Evolutionary conservation across 2,329 filamentous ascomycete genomes (phyloP).

Genomic region (Ophiostoma sp.): DNA sequence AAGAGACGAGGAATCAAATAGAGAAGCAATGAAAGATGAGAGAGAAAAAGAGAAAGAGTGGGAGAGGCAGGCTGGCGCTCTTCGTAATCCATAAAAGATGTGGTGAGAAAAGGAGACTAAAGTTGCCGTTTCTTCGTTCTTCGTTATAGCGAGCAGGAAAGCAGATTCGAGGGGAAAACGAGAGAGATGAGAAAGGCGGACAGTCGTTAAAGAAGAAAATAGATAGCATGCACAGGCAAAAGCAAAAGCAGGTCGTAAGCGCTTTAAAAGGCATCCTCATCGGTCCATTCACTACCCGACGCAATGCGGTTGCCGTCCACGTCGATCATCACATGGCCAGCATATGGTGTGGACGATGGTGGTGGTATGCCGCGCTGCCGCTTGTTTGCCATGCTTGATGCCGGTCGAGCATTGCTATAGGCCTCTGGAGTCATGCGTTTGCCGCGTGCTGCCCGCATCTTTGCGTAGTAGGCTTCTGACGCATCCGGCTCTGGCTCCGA

Average conservation of each 20-base stretch:
- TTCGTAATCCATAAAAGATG: not conserved
- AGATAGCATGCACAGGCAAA: not conserved
- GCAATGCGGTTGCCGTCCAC: constrained; percentile 62
- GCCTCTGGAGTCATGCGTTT: constrained; percentile 61
- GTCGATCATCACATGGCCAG: constrained; percentile 53
- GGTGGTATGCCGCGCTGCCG: constrained; percentile 56
- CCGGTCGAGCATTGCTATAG: constrained; percentile 7
- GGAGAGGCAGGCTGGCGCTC: not conserved
- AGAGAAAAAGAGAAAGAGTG: not conserved
- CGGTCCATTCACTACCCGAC: constrained; percentile 68
- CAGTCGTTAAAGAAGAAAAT: not conserved
- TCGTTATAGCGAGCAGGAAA: not conserved
- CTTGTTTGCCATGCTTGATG: constrained; percentile 46
- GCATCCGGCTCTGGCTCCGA: constrained; percentile 75
- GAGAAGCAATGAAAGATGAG: not conserved
- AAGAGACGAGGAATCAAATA: not conserved
- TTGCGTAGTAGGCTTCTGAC: constrained; percentile 77
- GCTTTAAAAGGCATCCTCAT: constrained; percentile 59
- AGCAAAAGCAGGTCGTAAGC: not conserved
- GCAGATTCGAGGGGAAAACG: not conserved
- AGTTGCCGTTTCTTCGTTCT: constrained; percentile 20
- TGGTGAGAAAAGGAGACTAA: not conserved
- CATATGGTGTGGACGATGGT: constrained; percentile 44
- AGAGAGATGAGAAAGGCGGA: constrained; percentile 2
- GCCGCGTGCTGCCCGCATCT: constrained; percentile 66